Percentiles rank a stretch among this genome's conserved stretches.
These are phyloP conservation scores for Podospora appendiculata DNA, from an alignment of 495 filamentous ascomycete species.

Conservation along the genomic window DNA sequence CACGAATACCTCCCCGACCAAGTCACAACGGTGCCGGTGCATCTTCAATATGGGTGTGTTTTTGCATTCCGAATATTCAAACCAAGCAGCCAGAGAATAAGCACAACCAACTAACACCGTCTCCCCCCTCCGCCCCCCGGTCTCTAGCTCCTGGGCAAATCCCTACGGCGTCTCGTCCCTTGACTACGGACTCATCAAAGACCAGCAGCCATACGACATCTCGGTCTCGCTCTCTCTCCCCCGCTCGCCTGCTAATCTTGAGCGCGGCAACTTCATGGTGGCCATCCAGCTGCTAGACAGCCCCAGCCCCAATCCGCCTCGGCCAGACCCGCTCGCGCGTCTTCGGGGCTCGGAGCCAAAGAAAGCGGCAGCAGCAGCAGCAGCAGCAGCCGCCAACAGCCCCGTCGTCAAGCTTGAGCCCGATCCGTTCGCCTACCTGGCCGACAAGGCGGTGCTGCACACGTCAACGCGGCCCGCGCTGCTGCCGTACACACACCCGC, in stretches of 20 bases:
- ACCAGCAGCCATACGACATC: constrained; percentile 57
- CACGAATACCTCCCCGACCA: constrained; percentile 71
- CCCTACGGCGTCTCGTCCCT: constrained; percentile 47
- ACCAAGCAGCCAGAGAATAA: no score
- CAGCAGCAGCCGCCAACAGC: not conserved
- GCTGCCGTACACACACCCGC: constrained; percentile 31
- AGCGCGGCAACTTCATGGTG: constrained; percentile 87
- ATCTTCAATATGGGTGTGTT: constrained; percentile 72
- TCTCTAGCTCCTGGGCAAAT: constrained; percentile 36
- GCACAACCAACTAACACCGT: not conserved
- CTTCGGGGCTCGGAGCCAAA: not conserved
- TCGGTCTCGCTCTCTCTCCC: constrained; percentile 52
- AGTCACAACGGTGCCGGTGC: constrained; percentile 52
- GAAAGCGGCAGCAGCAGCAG: not conserved
- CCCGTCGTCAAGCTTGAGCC: not conserved
- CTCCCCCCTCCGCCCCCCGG: not conserved
- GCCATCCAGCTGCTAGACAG: constrained; percentile 55
- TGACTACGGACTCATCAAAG: constrained; percentile 31
- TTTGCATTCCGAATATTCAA: not conserved
- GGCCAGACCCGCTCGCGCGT: not conserved
- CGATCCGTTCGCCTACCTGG: constrained; percentile 9
- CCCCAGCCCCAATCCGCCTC: constrained; percentile 1
- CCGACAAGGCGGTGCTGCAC: constrained; percentile 24
- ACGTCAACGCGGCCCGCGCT: constrained; percentile 29
- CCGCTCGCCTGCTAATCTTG: constrained; percentile 49